phyloP scores from a whole-genome alignment of 805 yeast genomes.

The Naumovozyma castellii region DNA sequence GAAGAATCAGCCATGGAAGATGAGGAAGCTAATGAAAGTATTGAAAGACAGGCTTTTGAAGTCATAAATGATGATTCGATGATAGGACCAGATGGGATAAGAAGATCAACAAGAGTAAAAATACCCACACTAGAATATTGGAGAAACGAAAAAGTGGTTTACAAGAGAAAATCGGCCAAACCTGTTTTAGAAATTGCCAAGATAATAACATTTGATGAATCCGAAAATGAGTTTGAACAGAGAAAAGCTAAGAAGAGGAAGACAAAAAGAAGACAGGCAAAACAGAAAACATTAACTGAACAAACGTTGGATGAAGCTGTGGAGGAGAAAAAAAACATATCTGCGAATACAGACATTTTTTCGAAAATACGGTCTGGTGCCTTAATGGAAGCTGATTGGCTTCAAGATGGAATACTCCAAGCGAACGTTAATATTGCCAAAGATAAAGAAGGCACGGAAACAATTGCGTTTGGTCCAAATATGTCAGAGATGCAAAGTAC shows the following conservation, averaged over 20 bases:
- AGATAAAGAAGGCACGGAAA: constrained; percentile 16
- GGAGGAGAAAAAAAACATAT: constrained; percentile 1
- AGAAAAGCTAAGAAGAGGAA: constrained; percentile 4
- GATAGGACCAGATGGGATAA: constrained; percentile 29
- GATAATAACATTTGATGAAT: constrained; percentile 38
- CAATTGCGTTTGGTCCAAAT: constrained; percentile 57
- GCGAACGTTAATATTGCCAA: constrained; percentile 24
- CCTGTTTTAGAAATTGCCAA: constrained; percentile 49
- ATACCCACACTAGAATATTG: constrained; percentile 72
- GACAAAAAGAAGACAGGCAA: not conserved
- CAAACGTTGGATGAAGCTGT: constrained; percentile 1
- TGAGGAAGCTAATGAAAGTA: constrained; percentile 21
- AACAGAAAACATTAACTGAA: not conserved
- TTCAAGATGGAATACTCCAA: constrained; percentile 22
- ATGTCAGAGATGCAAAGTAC: constrained; percentile 38
- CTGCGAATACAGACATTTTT: constrained; percentile 15
- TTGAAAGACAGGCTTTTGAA: constrained; percentile 13
- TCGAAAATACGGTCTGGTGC: constrained; percentile 18
- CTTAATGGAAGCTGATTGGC: constrained; percentile 21
- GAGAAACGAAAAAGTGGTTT: constrained; percentile 72
- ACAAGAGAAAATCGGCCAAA: constrained; percentile 32
- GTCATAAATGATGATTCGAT: constrained; percentile 5
- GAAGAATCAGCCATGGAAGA: constrained; percentile 6
- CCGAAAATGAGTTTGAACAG: constrained; percentile 23
- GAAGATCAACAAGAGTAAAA: constrained; percentile 58